Evolutionary conservation across 768 basidiomycete species (phyloP), one percentile per base, ranked within the genome.

Genomic region (Atractiella rhizophila): DNA sequence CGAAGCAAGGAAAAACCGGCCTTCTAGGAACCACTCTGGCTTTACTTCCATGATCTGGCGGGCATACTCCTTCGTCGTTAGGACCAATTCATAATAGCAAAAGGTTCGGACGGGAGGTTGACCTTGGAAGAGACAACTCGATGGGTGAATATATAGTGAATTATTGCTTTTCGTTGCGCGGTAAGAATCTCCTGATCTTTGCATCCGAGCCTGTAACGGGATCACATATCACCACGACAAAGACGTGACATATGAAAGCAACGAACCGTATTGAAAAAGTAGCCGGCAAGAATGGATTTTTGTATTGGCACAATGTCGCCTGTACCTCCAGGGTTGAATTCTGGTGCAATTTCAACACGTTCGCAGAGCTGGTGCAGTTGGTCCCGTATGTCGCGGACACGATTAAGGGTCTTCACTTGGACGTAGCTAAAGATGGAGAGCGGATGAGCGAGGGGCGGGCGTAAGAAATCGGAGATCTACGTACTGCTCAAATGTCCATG

Each of bases 21-120:
- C 76, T 67, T 94, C 88, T 31, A 91, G 58, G 25, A 94, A 58
- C 91, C 91, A 96, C 20, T 71, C 56, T 4, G 88, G 80, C 57
- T 96, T 94, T 56, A 96, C 94, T 53, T 96, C 91, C 85, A 96
- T 94, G 28, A 85, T 68, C 66, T 94, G 86, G 47, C 81, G 67
- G 70, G 94, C 77, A 55, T 91, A 98, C 25, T 91, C 94, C 61
- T 96, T 94, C 28, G 76, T 76, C 7, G 91, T 98, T 69, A 88
- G 76, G 19, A 98, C 88, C 19, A 98, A 69, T 59, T 96, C 91
- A 55, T 96, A 94, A 60, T 96, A 98, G 35, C 91, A 58, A 9
- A 96, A 57, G 13, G 79, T 77, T 56, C 76, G 78, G 11, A 83
- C 70, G 0, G 91, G 91, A 2, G 91, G 91, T 50, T 94, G 86